Base-by-base conservation (phyloP, 164 flowering plant genomes). In the Magnolia kwangsiensis region DNA sequence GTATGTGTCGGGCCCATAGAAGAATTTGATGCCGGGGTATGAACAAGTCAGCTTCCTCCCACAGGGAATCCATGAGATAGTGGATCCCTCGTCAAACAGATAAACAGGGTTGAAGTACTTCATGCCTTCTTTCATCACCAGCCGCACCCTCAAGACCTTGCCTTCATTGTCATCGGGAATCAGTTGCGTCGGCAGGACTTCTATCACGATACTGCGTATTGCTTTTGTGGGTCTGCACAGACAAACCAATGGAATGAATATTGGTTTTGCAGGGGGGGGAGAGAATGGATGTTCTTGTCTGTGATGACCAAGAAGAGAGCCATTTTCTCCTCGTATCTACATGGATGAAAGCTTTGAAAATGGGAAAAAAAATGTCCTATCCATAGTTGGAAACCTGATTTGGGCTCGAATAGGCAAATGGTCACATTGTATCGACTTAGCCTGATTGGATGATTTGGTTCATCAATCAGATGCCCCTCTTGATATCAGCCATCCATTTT, bases 21-120 rank as follows among this genome's bases (percentile, higher is more conserved):
- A 5, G 86, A 96, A 93, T 37, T 92, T 91, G 90, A 96, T 93
- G 80, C 98, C 98, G 27, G 99, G 99, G 86, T 96, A 96, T 7
- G 99, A 96, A 80, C 98, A 96, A 8, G 97, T 92, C 70, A 96
- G 88, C 84, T 96, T 93, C 72, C 99, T 84, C 18, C 99, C 99
- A 74, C 99, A 91, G 0, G 99, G 99, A 3, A 93, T 91, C 99
- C 99, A 96, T 19, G 91, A 85, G 51, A 96, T 87, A 66, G 97
- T 89, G 66, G 98, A 96, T 74, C 98, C 99, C 84, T 93, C 99
- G 75, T 96, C 98, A 67, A 96, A 96, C 70, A 96, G 81, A 87
- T 96, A 96, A 65, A 91, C 97, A 0, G 99, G 98, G 82, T 71
- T 92, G 88, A 96, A 93, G 29, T 73, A 76, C 85, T 91, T 83